These are phyloP conservation scores for Neonectria hederae DNA, from an alignment of 2,329 filamentous ascomycete species.

Conservation along the genomic window DNA sequence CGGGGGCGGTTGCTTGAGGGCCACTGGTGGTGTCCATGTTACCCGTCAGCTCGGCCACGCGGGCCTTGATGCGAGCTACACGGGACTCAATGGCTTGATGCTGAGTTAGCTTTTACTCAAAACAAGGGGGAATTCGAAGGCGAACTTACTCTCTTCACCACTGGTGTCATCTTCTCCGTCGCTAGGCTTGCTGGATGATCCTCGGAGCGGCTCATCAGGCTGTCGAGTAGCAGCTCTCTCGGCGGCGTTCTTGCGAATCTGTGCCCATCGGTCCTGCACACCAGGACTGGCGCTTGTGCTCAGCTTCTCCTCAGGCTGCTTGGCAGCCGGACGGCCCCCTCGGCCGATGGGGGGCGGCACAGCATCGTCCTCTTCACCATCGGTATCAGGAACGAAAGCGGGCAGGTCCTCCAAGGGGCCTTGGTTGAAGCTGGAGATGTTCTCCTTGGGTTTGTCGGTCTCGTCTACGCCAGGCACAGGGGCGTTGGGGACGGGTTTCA, in stretches of 20 bases:
- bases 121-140: neutral
- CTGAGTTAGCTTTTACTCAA: constrained; percentile 34
- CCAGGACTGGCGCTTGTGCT: constrained; percentile 47
- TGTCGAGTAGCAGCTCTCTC: constrained; percentile 75
- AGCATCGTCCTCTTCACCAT: constrained; percentile 59
- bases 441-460: constrained; percentile 37
- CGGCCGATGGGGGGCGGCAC: constrained; percentile 63
- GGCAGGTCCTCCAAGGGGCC: constrained; percentile 89
- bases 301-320: constrained; percentile 46
- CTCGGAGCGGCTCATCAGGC: constrained; percentile 71
- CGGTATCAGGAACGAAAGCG: constrained; percentile 75
- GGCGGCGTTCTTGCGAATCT: constrained; percentile 94
- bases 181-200: constrained; percentile 64
- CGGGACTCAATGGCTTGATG: constrained; percentile 89
- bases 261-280: constrained; percentile 85
- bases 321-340: constrained; percentile 44
- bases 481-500: constrained; percentile 12
- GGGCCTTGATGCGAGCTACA: constrained; percentile 96
- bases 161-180: constrained; percentile 88
- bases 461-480: constrained; percentile 35
- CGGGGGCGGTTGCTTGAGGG: constrained; percentile 43
- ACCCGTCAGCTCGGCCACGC: constrained; percentile 92
- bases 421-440: constrained; percentile 76
- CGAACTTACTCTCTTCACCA: constrained; percentile 86
- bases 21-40: constrained; percentile 72